Base-by-base conservation (phyloP, 345 rosid species). In the Gossypium herbaceum region DNA sequence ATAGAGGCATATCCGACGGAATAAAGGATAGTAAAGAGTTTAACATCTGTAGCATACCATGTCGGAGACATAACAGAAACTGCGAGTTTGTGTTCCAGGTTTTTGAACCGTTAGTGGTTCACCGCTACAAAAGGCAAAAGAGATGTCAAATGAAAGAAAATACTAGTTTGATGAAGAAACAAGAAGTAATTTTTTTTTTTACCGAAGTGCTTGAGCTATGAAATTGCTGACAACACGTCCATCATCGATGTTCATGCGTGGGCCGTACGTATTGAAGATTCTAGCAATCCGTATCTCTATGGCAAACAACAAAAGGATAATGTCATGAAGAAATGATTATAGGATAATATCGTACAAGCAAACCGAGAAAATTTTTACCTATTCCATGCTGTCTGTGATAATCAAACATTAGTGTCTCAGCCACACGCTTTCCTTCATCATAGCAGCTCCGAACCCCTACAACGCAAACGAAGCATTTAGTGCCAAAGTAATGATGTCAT, bases 161-260 rank as follows among this genome's bases (percentile, higher is more conserved):
- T 47, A 13, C 54, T 12, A 50, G n/a, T 7, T 41, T 50, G 41
- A 17, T 7, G 27, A 50, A n/a, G 39, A 29, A 27, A 71, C 29
- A 13, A 57, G 12, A 20, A 54, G 34, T 5, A 0, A 0, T 0
- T 29, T 34, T 34, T 34, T 27, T 29, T 34, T 74, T 80, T 77
- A 95, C 99, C 98, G 85, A 25, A 95, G 89, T 73, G 99, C 99
- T 85, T 93, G 99, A 72, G 99, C 99, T 64, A 95, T 95, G 90
- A 95, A 95, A 79, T 95, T 95, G 91, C 98, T 95, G 77, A 95
- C 98, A 19, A 95, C 99, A 79, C 99, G 98, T 2, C 99, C 99
- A 86, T 93, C 99, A 75, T 95, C 98, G 4, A 95, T 95, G 79
- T 95, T 93, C 99, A 95, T 95, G 25, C 98, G 93, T 9, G 99